Conservation (phyloP, 2,329 filamentous ascomycete species). For the Trichoderma sp. region DNA sequence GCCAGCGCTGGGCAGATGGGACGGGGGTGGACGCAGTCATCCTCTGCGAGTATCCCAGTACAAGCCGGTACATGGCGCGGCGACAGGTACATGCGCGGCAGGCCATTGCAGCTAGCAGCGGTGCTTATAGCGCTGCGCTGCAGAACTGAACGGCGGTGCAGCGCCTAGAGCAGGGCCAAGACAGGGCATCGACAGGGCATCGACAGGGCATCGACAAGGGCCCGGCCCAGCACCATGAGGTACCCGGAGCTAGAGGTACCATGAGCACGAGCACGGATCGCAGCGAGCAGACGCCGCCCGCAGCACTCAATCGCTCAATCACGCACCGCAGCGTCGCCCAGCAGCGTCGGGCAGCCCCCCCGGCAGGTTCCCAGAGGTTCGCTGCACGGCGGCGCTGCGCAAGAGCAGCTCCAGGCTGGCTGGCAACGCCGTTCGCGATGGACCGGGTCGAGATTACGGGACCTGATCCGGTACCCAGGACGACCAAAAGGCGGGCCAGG, state of each 20-base stretch:
- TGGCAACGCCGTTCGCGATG: neutral
- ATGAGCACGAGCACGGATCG: neutral
- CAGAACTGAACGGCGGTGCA: constrained; percentile 10
- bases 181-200: constrained; percentile 21
- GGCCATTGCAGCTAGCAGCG: neutral
- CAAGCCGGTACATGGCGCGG: neutral
- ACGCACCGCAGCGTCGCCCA: neutral
- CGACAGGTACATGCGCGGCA: neutral
- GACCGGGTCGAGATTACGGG: constrained; percentile 10
- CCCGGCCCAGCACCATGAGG: constrained; percentile 18
- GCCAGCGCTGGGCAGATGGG: neutral
- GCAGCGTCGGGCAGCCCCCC: neutral
- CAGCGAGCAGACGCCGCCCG: neutral
- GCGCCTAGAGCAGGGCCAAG: constrained; percentile 1
- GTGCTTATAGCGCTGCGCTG: constrained; percentile 1
- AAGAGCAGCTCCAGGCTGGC: neutral
- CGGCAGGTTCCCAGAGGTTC: neutral
- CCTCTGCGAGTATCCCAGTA: neutral
- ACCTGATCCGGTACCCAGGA: constrained; percentile 17
- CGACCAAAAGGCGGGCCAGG: constrained; percentile 26
- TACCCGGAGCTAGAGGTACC: constrained; percentile 22
- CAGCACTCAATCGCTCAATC: neutral
- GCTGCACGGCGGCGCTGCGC: neutral
- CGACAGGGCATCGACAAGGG: constrained; percentile 16
- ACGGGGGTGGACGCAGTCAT: neutral